phyloP scores from a whole-genome alignment of 495 filamentous ascomycete genomes.

The Xylaria sp. region DNA sequence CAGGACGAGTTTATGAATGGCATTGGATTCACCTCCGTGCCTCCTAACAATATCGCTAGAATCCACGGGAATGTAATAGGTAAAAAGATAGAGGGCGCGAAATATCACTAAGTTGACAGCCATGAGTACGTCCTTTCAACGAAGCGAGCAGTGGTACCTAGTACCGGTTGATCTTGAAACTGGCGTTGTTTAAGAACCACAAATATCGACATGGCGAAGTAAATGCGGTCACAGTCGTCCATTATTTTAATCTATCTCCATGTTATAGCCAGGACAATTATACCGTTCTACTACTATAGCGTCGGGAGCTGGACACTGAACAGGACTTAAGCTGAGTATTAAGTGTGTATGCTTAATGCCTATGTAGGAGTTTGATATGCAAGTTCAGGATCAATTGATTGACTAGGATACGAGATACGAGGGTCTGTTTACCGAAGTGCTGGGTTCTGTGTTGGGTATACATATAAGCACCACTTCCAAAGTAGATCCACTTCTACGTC shows the following conservation, averaged over 20 bases:
- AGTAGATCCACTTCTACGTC: conserved; percentile 1
- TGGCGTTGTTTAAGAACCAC: background rate
- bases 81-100: background rate
- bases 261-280: too few species aligned
- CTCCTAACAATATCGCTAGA: background rate
- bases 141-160: background rate
- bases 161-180: background rate
- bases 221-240: background rate
- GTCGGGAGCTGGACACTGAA: too few species aligned
- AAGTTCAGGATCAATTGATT: background rate
- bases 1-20: background rate
- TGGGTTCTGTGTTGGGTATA: too few species aligned
- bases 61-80: background rate
- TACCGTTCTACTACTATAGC: too few species aligned
- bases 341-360: background rate
- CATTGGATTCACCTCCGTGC: background rate
- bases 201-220: background rate
- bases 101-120: background rate
- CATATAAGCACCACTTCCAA: background rate
- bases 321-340: background rate
- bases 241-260: background rate
- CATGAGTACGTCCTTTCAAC: background rate
- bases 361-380: background rate
- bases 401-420: background rate
- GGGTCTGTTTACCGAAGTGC: background rate